Conservation (phyloP, 768 basidiomycete species). For the Boletales sp. region DNA sequence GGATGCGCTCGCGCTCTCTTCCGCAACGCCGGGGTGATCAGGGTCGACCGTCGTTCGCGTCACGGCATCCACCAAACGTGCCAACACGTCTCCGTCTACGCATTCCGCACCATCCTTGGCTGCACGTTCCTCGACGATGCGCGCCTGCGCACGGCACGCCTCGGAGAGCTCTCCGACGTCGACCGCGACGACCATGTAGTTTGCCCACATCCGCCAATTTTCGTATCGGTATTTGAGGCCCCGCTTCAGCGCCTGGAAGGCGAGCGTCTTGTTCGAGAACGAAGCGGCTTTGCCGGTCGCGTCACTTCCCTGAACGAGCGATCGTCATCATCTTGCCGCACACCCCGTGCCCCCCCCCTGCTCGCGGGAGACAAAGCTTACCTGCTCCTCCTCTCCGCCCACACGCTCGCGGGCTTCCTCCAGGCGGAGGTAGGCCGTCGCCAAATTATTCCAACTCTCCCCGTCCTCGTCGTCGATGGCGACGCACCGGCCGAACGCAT, state of each 20-base stretch:
- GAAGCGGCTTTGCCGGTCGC: constrained; percentile 37
- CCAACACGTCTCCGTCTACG: constrained; percentile 86
- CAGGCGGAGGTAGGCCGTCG: constrained; percentile 88
- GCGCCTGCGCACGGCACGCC: constrained; percentile 75
- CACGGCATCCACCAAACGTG: constrained; percentile 85
- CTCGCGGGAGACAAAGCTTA: constrained; percentile 2
- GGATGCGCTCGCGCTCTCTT: neutral
- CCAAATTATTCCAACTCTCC: constrained; percentile 98
- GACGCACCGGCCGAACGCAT: constrained; percentile 84
- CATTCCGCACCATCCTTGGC: constrained; percentile 46
- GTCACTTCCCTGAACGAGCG: constrained; percentile 24
- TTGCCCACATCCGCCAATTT: constrained; percentile 98
- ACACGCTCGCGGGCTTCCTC: constrained; percentile 39
- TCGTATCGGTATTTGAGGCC: constrained; percentile 82
- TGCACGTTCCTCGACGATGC: constrained; percentile 63
- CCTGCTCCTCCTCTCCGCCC: constrained; percentile 32
- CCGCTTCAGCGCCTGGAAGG: constrained; percentile 89
- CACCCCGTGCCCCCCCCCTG: too few species aligned
- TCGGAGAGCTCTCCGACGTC: constrained; percentile 93
- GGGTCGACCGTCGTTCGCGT: constrained; percentile 49
- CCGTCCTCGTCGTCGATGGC: constrained; percentile 93
- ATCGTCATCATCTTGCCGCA: too few species aligned
- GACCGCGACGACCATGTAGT: constrained; percentile 92
- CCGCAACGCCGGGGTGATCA: constrained; percentile 10
- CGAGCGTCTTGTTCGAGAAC: constrained; percentile 77